A percentile compares a stretch with the other conserved stretches of the same genome.
phyloP scores from a whole-genome alignment of 768 basidiomycete species.

The Neoboletus magnificus region DNA sequence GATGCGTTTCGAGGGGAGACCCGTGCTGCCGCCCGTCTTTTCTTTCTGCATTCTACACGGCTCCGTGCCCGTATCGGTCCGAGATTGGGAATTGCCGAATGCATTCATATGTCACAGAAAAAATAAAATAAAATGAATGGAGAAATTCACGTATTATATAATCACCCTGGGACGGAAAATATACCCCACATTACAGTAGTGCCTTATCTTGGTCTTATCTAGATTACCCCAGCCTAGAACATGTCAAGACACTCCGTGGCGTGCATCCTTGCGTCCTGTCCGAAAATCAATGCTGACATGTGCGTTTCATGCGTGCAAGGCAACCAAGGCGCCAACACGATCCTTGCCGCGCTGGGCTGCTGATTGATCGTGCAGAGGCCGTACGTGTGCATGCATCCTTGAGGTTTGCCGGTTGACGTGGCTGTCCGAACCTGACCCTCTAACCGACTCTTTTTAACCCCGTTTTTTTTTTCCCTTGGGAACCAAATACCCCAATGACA shows the following conservation, averaged over 20 bases:
- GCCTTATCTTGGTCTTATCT: constrained; percentile 25
- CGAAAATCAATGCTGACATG: constrained; percentile 12
- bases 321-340: not conserved
- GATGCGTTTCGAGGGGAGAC: constrained; percentile 5
- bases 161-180: not conserved
- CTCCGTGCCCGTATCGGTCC: constrained; percentile 27
- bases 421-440: not conserved
- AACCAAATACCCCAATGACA: no score
- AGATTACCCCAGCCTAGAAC: constrained; percentile 28
- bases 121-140: not conserved
- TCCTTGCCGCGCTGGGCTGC: not conserved
- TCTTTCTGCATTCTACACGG: constrained; percentile 13
- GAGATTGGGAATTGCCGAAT: constrained; percentile 18
- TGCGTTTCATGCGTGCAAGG: not conserved
- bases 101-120: not conserved
- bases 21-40: not conserved
- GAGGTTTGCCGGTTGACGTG: constrained; percentile 2
- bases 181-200: constrained; percentile 22
- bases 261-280: not conserved
- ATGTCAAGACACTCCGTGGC: not conserved
- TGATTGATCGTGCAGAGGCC: not conserved
- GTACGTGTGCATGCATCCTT: not conserved
- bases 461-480: not conserved
- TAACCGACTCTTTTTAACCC: not conserved
- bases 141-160: constrained; percentile 6